Conservation (phyloP, 345 rosid genomes). For the Zanthoxylum bungeanum region DNA sequence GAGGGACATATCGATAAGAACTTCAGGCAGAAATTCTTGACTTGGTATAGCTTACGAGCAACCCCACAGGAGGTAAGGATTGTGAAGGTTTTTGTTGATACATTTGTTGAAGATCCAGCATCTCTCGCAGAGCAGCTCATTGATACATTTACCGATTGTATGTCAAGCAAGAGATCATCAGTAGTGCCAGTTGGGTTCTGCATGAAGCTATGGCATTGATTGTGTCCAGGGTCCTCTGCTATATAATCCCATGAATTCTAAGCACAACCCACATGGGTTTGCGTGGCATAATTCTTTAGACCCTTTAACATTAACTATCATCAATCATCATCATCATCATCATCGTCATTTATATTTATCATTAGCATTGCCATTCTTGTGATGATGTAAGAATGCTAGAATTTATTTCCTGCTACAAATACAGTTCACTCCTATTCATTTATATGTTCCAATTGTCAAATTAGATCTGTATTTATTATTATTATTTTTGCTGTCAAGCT, state of each 20-base stretch:
- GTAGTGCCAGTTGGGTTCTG: conserved; percentile 70
- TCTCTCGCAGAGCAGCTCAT: conserved; percentile 89
- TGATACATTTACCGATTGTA: conserved; percentile 78
- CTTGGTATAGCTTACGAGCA: conserved; percentile 94
- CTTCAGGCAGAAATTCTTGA: conserved; percentile 89
- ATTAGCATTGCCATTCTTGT: conserved; percentile 31
- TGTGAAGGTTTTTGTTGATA: conserved; percentile 78
- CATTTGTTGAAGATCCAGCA: conserved; percentile 65
- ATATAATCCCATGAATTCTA: conserved; percentile 14
- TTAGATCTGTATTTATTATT: background rate
- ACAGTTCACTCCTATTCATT: conserved; percentile 17
- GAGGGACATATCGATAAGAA: conserved; percentile 88
- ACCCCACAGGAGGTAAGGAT: conserved; percentile 67
- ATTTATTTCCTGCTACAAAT: conserved; percentile 11
- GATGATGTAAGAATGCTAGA: conserved; percentile 30
- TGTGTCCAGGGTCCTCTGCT: background rate
- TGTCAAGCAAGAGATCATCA: conserved; percentile 54
- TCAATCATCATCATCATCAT: conserved; percentile 27
- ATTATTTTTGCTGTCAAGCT: background rate
- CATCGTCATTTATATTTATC: conserved; percentile 20
- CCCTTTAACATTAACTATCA: conserved; percentile 22
- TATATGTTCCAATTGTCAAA: conserved; percentile 2
- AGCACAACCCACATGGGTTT: conserved; percentile 22
- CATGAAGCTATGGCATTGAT: conserved; percentile 93
- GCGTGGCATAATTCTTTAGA: conserved; percentile 39